Conservation (phyloP, 345 rosid genomes). For the Sonneratia caseolaris region DNA sequence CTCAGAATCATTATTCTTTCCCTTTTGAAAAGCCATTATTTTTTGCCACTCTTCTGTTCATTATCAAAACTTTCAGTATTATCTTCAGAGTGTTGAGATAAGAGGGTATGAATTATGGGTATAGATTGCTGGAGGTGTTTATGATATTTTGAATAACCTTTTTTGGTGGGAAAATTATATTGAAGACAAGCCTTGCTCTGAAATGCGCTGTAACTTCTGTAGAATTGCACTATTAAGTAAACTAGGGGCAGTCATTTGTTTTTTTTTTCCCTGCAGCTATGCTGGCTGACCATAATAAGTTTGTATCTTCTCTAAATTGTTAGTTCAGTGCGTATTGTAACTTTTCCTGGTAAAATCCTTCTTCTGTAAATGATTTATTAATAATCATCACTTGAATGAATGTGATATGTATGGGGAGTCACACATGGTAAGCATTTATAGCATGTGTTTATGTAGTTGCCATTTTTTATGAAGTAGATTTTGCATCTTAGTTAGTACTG, state of each 20-base stretch:
- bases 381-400: background rate
- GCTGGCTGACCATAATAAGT: background rate
- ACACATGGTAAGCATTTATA: background rate
- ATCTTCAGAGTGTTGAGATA: background rate
- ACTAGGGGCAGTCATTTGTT: background rate
- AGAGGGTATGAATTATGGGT: background rate
- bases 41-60: background rate
- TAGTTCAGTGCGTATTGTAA: too few relatives aligned
- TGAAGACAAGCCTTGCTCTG: background rate
- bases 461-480: background rate
- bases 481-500: background rate
- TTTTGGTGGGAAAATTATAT: too few relatives aligned
- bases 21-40: background rate
- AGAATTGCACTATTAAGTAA: background rate
- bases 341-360: too few relatives aligned
- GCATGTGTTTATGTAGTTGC: too few relatives aligned
- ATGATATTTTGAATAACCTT: background rate
- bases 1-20: background rate
- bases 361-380: too few relatives aligned
- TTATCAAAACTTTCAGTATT: background rate
- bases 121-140: background rate
- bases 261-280: background rate
- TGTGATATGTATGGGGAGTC: background rate
- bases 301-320: background rate
- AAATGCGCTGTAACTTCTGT: background rate